These are phyloP conservation scores for Xylaria sp. DNA, from an alignment of 2,329 filamentous ascomycete genomes.

Conservation along the genomic window DNA sequence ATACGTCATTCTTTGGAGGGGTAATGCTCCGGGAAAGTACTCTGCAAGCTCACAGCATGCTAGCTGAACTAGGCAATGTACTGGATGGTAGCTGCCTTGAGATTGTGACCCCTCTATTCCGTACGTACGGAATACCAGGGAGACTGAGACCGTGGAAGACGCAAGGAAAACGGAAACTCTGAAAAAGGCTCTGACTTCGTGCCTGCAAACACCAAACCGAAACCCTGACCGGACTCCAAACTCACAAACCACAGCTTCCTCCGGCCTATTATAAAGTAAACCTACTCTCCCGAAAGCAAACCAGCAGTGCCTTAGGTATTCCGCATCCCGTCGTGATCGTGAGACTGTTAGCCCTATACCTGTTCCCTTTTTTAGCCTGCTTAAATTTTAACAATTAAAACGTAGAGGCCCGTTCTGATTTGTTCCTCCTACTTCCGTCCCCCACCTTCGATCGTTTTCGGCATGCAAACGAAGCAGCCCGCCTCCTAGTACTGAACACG, in stretches of 20 bases:
- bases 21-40: too few relatives aligned
- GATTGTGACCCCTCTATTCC: neutral
- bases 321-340: neutral
- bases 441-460: slow-evolving; percentile 15
- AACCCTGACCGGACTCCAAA: neutral
- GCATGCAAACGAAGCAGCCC: slow-evolving; percentile 13
- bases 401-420: neutral
- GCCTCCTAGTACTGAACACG: neutral
- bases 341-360: slow-evolving; percentile 2
- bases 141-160: neutral
- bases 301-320: neutral
- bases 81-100: neutral
- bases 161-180: neutral
- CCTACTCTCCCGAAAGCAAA: neutral
- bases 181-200: neutral
- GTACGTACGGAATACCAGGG: neutral
- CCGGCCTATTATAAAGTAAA: neutral
- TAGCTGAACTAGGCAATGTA: neutral
- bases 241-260: neutral
- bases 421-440: slow-evolving; percentile 4
- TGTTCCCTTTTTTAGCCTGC: neutral
- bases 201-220: neutral
- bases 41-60: too few relatives aligned
- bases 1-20: too few relatives aligned
- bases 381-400: neutral